Evolutionary conservation across 306 rosid species (phyloP), one percentile per base, ranked within the genome.

Genomic region (Calophaca sinica): DNA sequence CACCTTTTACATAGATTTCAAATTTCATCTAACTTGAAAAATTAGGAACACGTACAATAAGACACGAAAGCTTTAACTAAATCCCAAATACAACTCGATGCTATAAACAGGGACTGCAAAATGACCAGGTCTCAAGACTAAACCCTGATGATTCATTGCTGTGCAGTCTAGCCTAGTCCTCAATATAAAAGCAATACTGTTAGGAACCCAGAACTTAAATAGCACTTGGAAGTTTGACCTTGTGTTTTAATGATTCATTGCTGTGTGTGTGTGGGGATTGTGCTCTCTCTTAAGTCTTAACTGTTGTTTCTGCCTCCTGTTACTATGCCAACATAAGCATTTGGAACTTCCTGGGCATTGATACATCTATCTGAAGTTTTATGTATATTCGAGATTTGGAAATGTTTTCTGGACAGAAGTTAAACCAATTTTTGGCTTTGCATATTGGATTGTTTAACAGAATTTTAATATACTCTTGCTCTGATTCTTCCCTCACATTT

Each of bases 341-440:
- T 57, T 31, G 8, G 14, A n/a, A 4, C 4, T 58, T 58, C 7
- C 64, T 58, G 9, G 42, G 64, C 41, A 10, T 31, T 32, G 44
- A 31, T 33, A 32, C 44, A 31, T 58, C 8, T 11, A 2, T 29
- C 42, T 58, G 62, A 55, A 26, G 35, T 55, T 28, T 0, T 28
- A 28, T 55, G 1, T 55, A 55, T 28, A 55, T 28, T 55, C 31
- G 14, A 11, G 20, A 58, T 58, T 11, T 58, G 2, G 20, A 32
- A 2, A 29, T 11, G 5, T 29, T 9, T 58, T 31, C 63, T 31
- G 10, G 39, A 58, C 9, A 58, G 7, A 2, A 7, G 36, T 29
- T 57, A 4, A 57, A 57, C 39, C 39, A 57, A 14, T 4, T 57
- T 57, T 29, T 57, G 62, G 62, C 62, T 29, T 57, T 29, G 39